Evolutionary conservation across 441 rosid genomes (phyloP).

Genomic region (Theobroma grandiflorum): DNA sequence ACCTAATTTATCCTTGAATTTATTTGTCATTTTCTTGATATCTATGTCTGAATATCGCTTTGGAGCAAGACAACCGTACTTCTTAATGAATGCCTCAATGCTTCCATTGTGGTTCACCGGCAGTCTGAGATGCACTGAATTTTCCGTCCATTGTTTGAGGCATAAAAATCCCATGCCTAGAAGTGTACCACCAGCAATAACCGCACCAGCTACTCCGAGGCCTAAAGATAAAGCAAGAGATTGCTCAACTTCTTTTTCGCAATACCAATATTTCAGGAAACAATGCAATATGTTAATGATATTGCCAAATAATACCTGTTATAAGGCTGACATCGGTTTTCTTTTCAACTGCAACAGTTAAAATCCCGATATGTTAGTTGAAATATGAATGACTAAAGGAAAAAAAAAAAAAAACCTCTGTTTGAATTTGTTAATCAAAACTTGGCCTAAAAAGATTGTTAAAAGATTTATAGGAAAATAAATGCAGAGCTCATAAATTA

Average conservation of each 20-base stretch:
- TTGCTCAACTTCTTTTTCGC: constrained; percentile 14
- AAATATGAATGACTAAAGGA: background rate
- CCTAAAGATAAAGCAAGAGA: constrained; percentile 45
- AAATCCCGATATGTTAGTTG: constrained; percentile 6
- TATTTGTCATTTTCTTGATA: constrained; percentile 45
- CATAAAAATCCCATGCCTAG: constrained; percentile 34
- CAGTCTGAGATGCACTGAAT: background rate
- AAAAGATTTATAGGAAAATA: background rate
- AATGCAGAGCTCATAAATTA: background rate
- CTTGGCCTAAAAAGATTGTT: too few species aligned
- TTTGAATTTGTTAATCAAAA: background rate
- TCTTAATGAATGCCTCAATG: background rate
- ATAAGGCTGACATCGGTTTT: background rate
- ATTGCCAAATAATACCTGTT: constrained; percentile 36
- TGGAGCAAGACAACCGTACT: constrained; percentile 1
- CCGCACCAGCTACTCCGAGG: constrained; percentile 40
- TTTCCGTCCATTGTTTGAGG: constrained; percentile 13
- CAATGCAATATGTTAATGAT: background rate
- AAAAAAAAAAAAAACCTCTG: background rate
- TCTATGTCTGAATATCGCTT: background rate
- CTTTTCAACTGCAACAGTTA: constrained; percentile 32
- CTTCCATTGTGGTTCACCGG: background rate
- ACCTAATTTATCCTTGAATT: constrained; percentile 38
- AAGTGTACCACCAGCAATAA: constrained; percentile 31
- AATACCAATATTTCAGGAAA: background rate